Conservation (phyloP, 176 grass and related monocot species). For the Paspalum notatum region DNA sequence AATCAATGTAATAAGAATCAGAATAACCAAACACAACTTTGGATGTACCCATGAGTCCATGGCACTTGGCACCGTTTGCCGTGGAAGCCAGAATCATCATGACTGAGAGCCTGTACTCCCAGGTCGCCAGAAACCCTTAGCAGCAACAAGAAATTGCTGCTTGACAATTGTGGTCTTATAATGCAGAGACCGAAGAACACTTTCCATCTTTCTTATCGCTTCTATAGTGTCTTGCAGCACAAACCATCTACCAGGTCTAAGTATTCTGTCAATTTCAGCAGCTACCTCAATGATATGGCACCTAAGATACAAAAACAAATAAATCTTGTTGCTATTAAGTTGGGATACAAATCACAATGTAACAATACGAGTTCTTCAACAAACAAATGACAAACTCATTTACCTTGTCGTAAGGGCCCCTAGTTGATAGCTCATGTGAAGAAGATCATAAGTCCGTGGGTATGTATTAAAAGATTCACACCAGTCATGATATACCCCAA, state of each 20-base stretch:
- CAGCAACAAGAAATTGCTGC: conserved; percentile 73
- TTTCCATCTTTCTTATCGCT: conserved; percentile 65
- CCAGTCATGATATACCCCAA: conserved; percentile 96
- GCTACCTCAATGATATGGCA: conserved; percentile 70
- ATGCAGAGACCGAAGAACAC: conserved; percentile 66
- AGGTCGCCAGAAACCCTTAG: conserved; percentile 78
- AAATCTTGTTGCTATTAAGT: conserved; percentile 16
- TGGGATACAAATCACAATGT: conserved; percentile 5
- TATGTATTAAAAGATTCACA: conserved; percentile 96
- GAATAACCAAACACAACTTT: conserved; percentile 13
- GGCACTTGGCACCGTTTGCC: background rate
- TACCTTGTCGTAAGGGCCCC: conserved; percentile 72
- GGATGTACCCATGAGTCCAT: background rate
- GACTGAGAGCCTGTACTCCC: conserved; percentile 33
- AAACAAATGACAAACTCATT: conserved; percentile 11
- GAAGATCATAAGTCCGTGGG: conserved; percentile 89
- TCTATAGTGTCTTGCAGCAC: conserved; percentile 64
- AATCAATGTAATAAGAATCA: conserved; percentile 34
- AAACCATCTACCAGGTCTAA: conserved; percentile 86
- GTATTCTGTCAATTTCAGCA: conserved; percentile 84
- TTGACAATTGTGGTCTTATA: conserved; percentile 66
- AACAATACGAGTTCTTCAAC: conserved; percentile 20
- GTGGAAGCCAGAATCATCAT: conserved; percentile 5
- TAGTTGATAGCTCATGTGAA: conserved; percentile 79
- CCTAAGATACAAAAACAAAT: conserved; percentile 50